Conservation (phyloP, 208 protist species). For the Trypanosoma cruzi region DNA sequence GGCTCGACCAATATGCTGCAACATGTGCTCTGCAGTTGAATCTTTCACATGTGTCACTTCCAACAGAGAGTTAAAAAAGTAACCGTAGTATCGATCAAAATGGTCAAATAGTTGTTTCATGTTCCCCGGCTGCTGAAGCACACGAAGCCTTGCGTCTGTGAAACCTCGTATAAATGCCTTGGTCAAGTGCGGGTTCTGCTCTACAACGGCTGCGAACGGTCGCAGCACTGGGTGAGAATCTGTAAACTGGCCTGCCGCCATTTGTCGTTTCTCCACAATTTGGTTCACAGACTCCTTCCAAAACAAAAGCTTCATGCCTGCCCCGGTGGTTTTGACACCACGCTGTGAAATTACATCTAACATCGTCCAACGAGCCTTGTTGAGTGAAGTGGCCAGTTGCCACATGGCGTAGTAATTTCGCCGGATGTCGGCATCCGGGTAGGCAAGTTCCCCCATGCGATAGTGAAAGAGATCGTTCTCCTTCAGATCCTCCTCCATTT, state of each 20-base stretch:
- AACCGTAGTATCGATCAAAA: conserved; percentile 92
- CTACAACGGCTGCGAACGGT: conserved; percentile 72
- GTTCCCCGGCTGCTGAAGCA: conserved; percentile 88
- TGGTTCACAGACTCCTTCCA: conserved; percentile 81
- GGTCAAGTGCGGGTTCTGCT: conserved; percentile 78
- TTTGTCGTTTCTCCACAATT: conserved; percentile 71
- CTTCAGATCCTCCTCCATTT: conserved; percentile 78
- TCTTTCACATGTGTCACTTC: conserved; percentile 82
- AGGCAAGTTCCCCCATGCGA: conserved; percentile 79
- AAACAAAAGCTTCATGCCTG: conserved; percentile 90
- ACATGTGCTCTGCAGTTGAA: conserved; percentile 79
- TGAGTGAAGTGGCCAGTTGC: conserved; percentile 82
- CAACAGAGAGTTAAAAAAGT: conserved; percentile 90
- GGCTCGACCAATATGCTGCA: conserved; percentile 87
- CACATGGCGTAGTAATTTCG: conserved; percentile 89
- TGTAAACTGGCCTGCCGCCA: conserved; percentile 78
- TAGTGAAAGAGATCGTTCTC: conserved; percentile 83
- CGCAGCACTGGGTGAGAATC: conserved; percentile 87
- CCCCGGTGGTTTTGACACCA: conserved; percentile 87
- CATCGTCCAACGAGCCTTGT: conserved; percentile 91
- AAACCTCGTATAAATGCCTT: conserved; percentile 91
- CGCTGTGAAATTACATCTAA: conserved; percentile 87
- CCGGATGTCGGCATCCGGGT: conserved; percentile 52
- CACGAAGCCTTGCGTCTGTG: conserved; percentile 76
- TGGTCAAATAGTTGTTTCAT: conserved; percentile 91